Evolutionary conservation across 192 early-diverging fungal species (phyloP), one percentile per base, ranked within the genome.

Genomic region (Backusella parvicylindrica): DNA sequence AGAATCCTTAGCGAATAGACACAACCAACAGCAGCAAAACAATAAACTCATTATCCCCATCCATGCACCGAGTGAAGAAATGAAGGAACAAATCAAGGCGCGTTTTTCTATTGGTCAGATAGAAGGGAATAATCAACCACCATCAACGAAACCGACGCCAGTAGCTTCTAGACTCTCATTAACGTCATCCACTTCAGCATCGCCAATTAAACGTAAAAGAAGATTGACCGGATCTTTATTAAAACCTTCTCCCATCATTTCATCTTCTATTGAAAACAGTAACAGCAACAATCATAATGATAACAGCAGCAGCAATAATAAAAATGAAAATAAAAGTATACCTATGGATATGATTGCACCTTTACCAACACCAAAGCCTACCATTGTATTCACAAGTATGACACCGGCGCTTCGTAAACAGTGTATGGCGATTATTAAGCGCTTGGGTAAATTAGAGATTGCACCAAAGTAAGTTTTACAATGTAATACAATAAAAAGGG

Each of bases 71-170:
- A 60, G 53, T 13, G 23, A 23, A 28, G 53, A 60, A 60, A 60
- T 63, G 26, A 69, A 49, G 26, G 53, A 67, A 40, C 74, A 75
- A 37, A 75, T 75, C 30, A 75, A 75, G 23, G 74, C 74, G 9
- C 37, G 63, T 13, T 75, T 75, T 31, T 75, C 37, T n/a, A 56
- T 75, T 26, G 74, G 66, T 26, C 32, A 75, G 15, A 56, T 15
- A 9, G 31, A 47, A 16, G 13, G 40, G 13, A 41, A 12, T 26
- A 28, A 28, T 16, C 33, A 70, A 16, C 21, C 35, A 68, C 8
- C 12, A 12, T 6, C 66, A 18, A n/a, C n/a, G n/a, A 38, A 47
- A n/a, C 35, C 36, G 2, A 30, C 8, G 1, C 53, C 21, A 26
- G 53, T 60, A 15, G 4, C 43, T 1, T 60, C 53, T 13, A 60